These are phyloP conservation scores for Trichoderma pleuroti DNA, from an alignment of 2,329 filamentous ascomycete species.

Conservation along the genomic window DNA sequence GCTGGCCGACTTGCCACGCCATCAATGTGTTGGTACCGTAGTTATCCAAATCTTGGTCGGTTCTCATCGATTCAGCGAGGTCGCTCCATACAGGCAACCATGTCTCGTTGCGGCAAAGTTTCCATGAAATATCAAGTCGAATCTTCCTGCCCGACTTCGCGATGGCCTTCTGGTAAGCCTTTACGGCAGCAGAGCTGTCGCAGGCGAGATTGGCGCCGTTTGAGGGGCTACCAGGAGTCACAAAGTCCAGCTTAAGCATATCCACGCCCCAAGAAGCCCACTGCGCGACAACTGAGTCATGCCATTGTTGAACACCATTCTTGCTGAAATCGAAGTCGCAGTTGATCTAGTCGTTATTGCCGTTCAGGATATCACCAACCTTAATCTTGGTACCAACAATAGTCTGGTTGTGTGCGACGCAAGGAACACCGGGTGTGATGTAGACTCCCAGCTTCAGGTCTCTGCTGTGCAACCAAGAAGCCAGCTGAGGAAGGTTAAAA, in stretches of 20 bases:
- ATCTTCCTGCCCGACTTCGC: conserved; percentile 5
- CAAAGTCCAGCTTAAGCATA: conserved; percentile 18
- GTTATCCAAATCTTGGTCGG: conserved; percentile 15
- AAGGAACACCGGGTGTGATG: conserved; percentile 17
- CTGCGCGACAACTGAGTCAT: conserved; percentile 13
- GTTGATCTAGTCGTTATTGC: conserved; percentile 12
- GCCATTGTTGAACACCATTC: conserved; percentile 15
- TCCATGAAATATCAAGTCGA: conserved; percentile 18
- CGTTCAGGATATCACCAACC: background rate
- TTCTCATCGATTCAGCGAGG: conserved; percentile 14
- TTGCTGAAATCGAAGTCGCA: conserved; percentile 17
- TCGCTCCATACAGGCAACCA: conserved; percentile 17
- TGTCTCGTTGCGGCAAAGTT: conserved; percentile 18
- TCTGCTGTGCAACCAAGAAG: conserved; percentile 13
- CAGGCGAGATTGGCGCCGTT: conserved; percentile 16
- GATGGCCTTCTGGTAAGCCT: conserved; percentile 10
- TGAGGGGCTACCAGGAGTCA: conserved; percentile 13
- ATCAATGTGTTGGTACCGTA: conserved; percentile 17
- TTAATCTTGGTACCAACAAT: conserved; percentile 15
- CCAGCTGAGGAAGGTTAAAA: conserved; percentile 15
- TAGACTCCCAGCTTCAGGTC: conserved; percentile 17
- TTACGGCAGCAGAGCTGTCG: conserved; percentile 8
- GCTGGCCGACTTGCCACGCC: conserved; percentile 15
- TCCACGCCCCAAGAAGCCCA: conserved; percentile 19
- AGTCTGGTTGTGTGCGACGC: conserved; percentile 11